A percentile compares a stretch with the other conserved stretches of the same genome.
phyloP scores from a whole-genome alignment of 768 basidiomycete genomes.

The Russula foetens region DNA sequence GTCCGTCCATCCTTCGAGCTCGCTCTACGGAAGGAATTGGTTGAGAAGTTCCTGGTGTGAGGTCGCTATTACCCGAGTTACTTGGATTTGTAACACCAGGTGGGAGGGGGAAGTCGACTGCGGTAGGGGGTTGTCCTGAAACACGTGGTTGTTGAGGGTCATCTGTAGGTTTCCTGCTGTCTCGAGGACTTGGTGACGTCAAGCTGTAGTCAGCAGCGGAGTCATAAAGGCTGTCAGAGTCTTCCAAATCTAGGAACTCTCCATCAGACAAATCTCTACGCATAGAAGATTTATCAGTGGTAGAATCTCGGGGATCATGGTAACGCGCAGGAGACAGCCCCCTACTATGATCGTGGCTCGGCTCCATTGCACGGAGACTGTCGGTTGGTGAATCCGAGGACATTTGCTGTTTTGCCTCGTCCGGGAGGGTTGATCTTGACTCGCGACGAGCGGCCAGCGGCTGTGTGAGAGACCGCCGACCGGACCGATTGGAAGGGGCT shows the following conservation, averaged over 20 bases:
- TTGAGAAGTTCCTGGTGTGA: conserved; percentile 1
- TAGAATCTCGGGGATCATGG: conserved; percentile 10
- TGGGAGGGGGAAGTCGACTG: conserved; percentile 20
- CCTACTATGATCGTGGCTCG: neutral
- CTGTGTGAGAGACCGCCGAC: neutral
- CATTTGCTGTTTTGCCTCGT: conserved; percentile 70
- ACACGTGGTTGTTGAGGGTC: conserved; percentile 4
- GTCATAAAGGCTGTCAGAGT: conserved; percentile 36
- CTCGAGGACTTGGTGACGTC: conserved; percentile 14
- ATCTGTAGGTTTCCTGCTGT: conserved; percentile 18
- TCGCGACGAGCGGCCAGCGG: conserved; percentile 40
- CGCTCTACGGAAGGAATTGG: neutral
- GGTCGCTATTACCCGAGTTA: conserved; percentile 5
- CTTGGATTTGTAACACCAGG: conserved; percentile 7
- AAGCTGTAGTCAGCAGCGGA: conserved; percentile 32
- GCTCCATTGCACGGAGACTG: conserved; percentile 36
- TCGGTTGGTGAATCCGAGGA: conserved; percentile 55
- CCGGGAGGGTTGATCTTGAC: conserved; percentile 63
- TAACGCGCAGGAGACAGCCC: conserved; percentile 4
- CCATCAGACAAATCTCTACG: conserved; percentile 25
- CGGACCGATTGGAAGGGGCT: neutral
- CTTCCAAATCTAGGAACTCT: conserved; percentile 65
- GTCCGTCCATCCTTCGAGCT: conserved; percentile 18
- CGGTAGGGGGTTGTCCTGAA: conserved; percentile 12
- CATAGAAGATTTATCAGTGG: conserved; percentile 15